phyloP scores from a whole-genome alignment of 2,329 filamentous ascomycete species.

The Hyphodiscus sp. region DNA sequence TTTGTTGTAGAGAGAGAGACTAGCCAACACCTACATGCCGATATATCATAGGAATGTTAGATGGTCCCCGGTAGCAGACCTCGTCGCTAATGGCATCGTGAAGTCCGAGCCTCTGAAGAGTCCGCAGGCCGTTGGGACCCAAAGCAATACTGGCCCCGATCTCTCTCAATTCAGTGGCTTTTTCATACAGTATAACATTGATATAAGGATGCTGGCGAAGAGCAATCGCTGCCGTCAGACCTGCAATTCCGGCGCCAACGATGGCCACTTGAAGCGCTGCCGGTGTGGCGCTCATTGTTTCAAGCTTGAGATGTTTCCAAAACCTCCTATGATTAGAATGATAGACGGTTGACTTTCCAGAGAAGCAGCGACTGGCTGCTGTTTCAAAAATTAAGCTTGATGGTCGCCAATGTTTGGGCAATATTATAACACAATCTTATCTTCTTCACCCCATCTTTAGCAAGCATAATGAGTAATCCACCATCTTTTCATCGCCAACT shows the following conservation, averaged over 20 bases:
- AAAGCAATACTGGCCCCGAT: conserved; percentile 35
- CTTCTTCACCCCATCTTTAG: background rate
- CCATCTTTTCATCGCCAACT: conserved; percentile 16
- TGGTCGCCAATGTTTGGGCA: too few species aligned
- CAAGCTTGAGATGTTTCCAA: background rate
- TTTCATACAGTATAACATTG: conserved; percentile 32
- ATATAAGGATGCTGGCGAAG: conserved; percentile 26
- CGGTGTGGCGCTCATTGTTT: background rate
- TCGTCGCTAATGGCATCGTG: conserved; percentile 29
- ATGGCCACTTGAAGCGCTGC: conserved; percentile 23
- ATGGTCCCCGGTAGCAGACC: conserved; percentile 29
- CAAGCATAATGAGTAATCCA: background rate
- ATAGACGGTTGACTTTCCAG: background rate
- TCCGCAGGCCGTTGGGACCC: conserved; percentile 33
- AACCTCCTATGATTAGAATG: background rate
- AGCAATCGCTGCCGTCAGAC: conserved; percentile 33
- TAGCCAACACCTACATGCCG: conserved; percentile 15
- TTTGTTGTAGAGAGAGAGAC: background rate
- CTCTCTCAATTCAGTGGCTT: conserved; percentile 30
- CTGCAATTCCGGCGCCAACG: conserved; percentile 34
- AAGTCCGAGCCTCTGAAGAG: conserved; percentile 32
- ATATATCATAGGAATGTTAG: conserved; percentile 31
- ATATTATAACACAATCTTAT: background rate
- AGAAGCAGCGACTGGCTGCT: too few species aligned
- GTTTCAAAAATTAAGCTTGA: too few species aligned